Conservation (phyloP, 192 early-diverging fungal species). For the Backusella macrospora region DNA sequence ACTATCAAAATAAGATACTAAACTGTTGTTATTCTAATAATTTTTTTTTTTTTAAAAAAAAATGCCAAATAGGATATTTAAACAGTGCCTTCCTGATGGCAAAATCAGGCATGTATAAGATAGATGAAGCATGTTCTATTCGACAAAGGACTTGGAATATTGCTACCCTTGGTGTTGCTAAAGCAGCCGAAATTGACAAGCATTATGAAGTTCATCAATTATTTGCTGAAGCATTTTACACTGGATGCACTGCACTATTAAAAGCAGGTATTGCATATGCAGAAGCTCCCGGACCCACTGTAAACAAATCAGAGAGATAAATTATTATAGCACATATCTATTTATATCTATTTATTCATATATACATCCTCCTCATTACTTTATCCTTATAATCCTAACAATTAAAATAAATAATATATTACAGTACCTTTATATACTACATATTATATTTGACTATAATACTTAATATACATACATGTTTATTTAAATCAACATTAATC, state of each 20-base stretch:
- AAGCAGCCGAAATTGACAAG: constrained; percentile 55
- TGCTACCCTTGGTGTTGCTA: constrained; percentile 46
- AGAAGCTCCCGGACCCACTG: constrained; percentile 25
- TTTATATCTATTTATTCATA: neutral
- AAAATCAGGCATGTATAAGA: constrained; percentile 36
- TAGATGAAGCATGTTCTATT: constrained; percentile 52
- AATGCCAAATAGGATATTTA: constrained; percentile 35
- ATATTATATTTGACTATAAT: neutral
- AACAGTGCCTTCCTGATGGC: constrained; percentile 26
- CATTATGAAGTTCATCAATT: constrained; percentile 58
- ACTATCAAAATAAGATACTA: neutral
- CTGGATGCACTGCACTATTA: constrained; percentile 48
- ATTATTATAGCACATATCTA: neutral
- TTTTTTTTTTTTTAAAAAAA: too few relatives aligned
- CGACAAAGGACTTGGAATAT: constrained; percentile 56
- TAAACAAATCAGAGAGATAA: neutral
- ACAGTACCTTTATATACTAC: neutral
- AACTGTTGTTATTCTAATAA: neutral
- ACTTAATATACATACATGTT: too few relatives aligned
- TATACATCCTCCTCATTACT: neutral
- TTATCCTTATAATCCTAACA: neutral
- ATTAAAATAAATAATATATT: neutral
- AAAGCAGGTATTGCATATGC: constrained; percentile 56
- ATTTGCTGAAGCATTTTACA: constrained; percentile 50
- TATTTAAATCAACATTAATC: too few relatives aligned